These are phyloP conservation scores for Picea sitchensis DNA, from an alignment of 75 land plant genomes.

Conservation along the genomic window DNA sequence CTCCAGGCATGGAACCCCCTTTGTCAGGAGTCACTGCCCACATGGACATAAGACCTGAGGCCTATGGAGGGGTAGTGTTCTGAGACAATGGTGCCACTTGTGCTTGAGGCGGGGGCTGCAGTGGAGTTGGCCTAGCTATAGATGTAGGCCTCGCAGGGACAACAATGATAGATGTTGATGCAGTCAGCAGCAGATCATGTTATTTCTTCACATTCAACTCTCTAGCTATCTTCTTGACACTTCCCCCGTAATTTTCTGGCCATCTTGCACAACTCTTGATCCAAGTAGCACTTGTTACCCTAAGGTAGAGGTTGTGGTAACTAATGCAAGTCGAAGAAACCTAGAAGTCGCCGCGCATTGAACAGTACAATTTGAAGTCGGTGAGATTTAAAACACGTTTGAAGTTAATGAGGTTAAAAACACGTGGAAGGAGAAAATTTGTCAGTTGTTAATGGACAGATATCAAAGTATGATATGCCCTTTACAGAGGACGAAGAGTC, in stretches of 20 bases:
- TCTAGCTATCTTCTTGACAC: slow-evolving; percentile 5
- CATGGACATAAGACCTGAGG: slow-evolving; percentile 16
- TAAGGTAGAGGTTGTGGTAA: too few species aligned
- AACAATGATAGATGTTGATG: not conserved
- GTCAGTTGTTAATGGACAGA: too few species aligned
- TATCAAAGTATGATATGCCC: too few species aligned
- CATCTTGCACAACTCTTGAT: slow-evolving; percentile 17
- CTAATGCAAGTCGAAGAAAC: too few species aligned
- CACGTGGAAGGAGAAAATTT: too few species aligned
- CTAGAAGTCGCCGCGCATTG: too few species aligned
- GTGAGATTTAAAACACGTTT: too few species aligned
- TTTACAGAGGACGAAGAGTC: too few species aligned
- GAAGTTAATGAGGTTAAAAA: too few species aligned
- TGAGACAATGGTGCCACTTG: not conserved
- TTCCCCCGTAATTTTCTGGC: slow-evolving; percentile 2
- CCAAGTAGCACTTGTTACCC: not conserved
- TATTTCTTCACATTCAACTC: slow-evolving; percentile 21
- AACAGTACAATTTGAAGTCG: too few species aligned
- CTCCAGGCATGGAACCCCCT: slow-evolving; percentile 3
- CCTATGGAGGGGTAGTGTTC: not conserved
- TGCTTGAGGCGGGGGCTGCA: slow-evolving; percentile 1
- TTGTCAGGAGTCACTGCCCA: slow-evolving; percentile 19
- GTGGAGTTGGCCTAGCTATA: not conserved
- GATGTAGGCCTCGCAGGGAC: not conserved
- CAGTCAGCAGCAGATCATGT: slow-evolving; percentile 13